Base-by-base conservation (phyloP, 1,139 yeast species). In the Debaryomyces udenii region DNA sequence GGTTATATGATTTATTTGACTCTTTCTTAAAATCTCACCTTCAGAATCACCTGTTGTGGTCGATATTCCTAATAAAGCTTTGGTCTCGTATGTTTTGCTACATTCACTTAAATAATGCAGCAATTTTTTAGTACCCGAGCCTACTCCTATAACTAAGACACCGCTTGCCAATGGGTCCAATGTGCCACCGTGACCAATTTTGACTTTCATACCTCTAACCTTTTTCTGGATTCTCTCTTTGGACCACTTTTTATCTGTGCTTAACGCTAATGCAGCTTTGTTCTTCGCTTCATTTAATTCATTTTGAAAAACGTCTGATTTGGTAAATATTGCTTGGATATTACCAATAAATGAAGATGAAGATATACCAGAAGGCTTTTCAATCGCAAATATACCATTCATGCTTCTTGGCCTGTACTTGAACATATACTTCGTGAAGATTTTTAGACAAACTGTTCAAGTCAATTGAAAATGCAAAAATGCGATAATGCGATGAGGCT, bases 101-200 rank as follows among this genome's bases (percentile, higher is more conserved):
- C 91, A 80, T 18, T 88, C 89, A 29, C 84, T 76, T 31, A 85
- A 71, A 54, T 86, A 90, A 45, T 79, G 72, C 43, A 81, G 84
- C 35, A 94, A 69, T 57, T 78, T 72, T 59, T 91, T 93, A 2
- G 99, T 94, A 1, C 99, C 99, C 2, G 70, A 51, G 7, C 97
- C 97, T 18, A 94, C 79, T 3, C 99, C 99, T 44, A 94, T 76
- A 2, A 94, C 94, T 44, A 93, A 63, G 2, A 93, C 93, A 6
- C 99, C 99, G 23, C 90, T 82, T 0, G 99, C 99, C 42, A 89
- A 64, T 0, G 98, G 98, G 57, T 94, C 99, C 34, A 94, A 70
- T 0, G 99, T 93, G 5, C 99, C 99, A 6, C 99, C 99, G 62
- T 94, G 99, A 1, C 99, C 99, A 69, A 93, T 85, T 57, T 94